Evolutionary conservation across 2,329 filamentous ascomycete genomes (phyloP), one percentile per base, ranked within the genome.

Genomic region (Aureobasidium sp.): DNA sequence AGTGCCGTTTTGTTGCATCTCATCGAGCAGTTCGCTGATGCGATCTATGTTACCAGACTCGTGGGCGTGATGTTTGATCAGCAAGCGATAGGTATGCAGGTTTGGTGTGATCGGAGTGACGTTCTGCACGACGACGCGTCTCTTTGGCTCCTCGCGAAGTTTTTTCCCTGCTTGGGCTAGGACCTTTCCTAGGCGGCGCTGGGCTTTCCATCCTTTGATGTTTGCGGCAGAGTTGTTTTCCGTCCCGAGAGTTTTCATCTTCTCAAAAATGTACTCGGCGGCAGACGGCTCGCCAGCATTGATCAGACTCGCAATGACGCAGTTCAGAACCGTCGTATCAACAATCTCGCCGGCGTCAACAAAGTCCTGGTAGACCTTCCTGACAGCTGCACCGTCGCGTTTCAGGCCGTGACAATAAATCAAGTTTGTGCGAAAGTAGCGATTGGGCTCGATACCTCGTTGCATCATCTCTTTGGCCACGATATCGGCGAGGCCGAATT

Each of bases 341-440:
- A 99, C 85, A 63, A 96, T 85, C 71, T 97, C 90, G 35, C 91
- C 90, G 0, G 85, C 82, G 38, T 88, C 78, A n/a, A 97, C 87
- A 73, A 96, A 87, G 23, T 91, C 85, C 64, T 82, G 83, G 72
- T 96, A 99, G 0, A 89, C 86, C 33, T 81, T 81, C 46, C 91
- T 81, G 23, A 96, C 84, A 3, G 84, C 89, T 62, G 85, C 81
- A 2, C 87, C 85, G 69, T 96, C 87, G 63, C 82, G 77, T 66
- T 83, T 81, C 60, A 94, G 78, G 1, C 93, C 94, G 67, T 90
- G 86, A 71, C 88, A 95, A 72, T 90, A 88, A 38, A 99, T 93
- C 61, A 92, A 75, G 62, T 85, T 88, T 62, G 92, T 86, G 64
- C 91, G 85, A 65, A 94, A 90, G 69, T 87, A 91, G 17, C 93